Conservation (phyloP, 2,329 filamentous ascomycete genomes). For the Fusarium burgessii region DNA sequence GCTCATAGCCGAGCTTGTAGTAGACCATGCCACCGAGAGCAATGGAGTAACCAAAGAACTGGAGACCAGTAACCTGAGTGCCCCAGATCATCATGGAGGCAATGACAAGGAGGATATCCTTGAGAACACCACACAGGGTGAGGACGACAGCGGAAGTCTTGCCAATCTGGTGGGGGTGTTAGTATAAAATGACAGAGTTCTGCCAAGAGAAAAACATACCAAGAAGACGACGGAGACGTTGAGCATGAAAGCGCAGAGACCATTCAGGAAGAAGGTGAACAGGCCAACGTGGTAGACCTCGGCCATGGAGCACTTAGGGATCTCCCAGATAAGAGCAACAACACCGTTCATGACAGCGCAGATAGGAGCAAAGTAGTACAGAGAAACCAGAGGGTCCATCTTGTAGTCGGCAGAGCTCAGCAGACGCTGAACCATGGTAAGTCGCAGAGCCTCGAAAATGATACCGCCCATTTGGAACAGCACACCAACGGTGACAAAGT, state of each 20-base stretch:
- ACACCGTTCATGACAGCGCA: slow-evolving; percentile 85
- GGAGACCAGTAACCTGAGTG: slow-evolving; percentile 78
- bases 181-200: slow-evolving; percentile 21
- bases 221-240: slow-evolving; percentile 90
- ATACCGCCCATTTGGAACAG: slow-evolving; percentile 83
- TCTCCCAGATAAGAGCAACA: slow-evolving; percentile 79
- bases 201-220: slow-evolving; percentile 64
- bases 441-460: slow-evolving; percentile 82
- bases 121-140: slow-evolving; percentile 87
- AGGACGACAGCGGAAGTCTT: slow-evolving; percentile 89
- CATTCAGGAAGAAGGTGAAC: slow-evolving; percentile 79
- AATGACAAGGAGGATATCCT: slow-evolving; percentile 85
- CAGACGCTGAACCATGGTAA: slow-evolving; percentile 86
- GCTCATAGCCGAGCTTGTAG: slow-evolving; percentile 88
- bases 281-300: slow-evolving; percentile 81
- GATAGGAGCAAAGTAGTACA: slow-evolving; percentile 90
- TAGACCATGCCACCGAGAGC: slow-evolving; percentile 81
- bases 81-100: slow-evolving; percentile 87
- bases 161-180: slow-evolving; percentile 74
- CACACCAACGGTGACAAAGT: slow-evolving; percentile 86
- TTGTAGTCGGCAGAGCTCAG: slow-evolving; percentile 88
- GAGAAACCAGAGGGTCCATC: slow-evolving; percentile 89
- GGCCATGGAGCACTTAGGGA: slow-evolving; percentile 74
- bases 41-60: slow-evolving; percentile 87
- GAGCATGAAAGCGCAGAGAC: slow-evolving; percentile 80